Percentiles rank a stretch among this genome's conserved stretches.
Conservation (phyloP, 768 basidiomycete genomes). For the Lactarius deliciosus region DNA sequence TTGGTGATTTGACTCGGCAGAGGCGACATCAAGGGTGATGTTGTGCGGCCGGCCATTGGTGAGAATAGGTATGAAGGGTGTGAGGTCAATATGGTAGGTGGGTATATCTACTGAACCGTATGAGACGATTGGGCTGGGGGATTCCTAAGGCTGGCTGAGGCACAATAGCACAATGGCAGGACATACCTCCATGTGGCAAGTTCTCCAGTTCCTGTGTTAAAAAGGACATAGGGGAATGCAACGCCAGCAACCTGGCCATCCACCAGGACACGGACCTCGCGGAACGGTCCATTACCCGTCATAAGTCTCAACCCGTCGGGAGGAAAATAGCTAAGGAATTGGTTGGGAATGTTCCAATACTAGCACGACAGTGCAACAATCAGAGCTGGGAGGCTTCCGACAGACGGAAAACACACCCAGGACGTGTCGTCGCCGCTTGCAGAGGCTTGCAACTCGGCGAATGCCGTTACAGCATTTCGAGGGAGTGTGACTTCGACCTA, state of each 20-base stretch:
- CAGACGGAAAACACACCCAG: constrained; percentile 51
- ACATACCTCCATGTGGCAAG: constrained; percentile 67
- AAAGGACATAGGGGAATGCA: constrained; percentile 51
- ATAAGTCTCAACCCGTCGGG: constrained; percentile 38
- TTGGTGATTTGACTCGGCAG: too few relatives aligned
- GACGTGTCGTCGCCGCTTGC: constrained; percentile 69
- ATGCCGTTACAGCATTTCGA: constrained; percentile 62
- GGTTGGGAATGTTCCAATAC: constrained; percentile 68
- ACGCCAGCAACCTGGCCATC: constrained; percentile 56
- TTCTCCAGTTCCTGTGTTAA: constrained; percentile 32
- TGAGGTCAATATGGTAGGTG: too few relatives aligned
- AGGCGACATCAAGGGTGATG: too few relatives aligned
- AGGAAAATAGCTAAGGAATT: constrained; percentile 57
- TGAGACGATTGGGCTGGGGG: too few relatives aligned
- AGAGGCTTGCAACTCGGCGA: constrained; percentile 69
- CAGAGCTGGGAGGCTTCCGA: background rate
- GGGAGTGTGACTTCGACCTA: constrained; percentile 71
- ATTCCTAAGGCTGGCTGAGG: background rate
- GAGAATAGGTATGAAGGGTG: too few relatives aligned
- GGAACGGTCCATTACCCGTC: constrained; percentile 51
- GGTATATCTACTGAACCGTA: too few relatives aligned
- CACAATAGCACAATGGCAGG: background rate
- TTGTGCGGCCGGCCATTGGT: too few relatives aligned
- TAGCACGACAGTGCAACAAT: constrained; percentile 31
- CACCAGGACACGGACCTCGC: constrained; percentile 60